A percentile compares a stretch with the other conserved stretches of the same genome.
phyloP scores from a whole-genome alignment of 106 monocot species.

The Phalaenopsis equestris region DNA sequence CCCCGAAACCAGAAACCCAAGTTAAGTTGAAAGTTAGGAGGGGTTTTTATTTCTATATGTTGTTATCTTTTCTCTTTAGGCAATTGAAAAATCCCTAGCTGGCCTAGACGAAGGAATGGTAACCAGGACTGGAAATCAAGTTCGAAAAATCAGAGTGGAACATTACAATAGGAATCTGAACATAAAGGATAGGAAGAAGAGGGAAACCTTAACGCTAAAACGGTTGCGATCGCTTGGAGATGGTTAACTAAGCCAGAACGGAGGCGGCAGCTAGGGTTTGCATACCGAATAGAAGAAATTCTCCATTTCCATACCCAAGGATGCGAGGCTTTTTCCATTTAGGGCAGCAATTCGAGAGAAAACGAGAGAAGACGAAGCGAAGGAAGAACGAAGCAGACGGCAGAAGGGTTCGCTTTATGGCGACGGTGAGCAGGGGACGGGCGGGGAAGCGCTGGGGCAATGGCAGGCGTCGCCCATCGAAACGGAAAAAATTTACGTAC shows the following conservation, averaged over 20 bases:
- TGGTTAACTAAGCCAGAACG: slow-evolving; percentile 14
- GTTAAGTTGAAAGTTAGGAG: background rate
- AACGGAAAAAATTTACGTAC: no score
- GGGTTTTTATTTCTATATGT: background rate
- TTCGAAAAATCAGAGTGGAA: background rate
- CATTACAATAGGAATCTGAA: background rate
- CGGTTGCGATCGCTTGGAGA: slow-evolving; percentile 10
- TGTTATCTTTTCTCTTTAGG: background rate
- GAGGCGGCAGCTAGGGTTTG: background rate
- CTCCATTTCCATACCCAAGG: background rate
- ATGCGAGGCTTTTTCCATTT: slow-evolving; percentile 7
- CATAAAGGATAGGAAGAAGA: background rate
- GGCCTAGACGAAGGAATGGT: slow-evolving; percentile 7
- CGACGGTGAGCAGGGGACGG: background rate
- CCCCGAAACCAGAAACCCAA: slow-evolving; percentile 4
- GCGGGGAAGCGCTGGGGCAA: no score
- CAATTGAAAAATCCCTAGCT: background rate
- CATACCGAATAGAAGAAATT: background rate
- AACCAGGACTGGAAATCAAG: background rate
- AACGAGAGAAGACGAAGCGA: background rate
- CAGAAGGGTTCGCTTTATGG: slow-evolving; percentile 17
- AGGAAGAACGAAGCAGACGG: slow-evolving; percentile 3
- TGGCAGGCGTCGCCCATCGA: no score
- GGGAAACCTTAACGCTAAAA: slow-evolving; percentile 9
- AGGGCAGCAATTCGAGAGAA: background rate